Evolutionary conservation across 2,329 filamentous ascomycete species (phyloP), one percentile per base, ranked within the genome.

Genomic region (Sarocladiaceae sp.): DNA sequence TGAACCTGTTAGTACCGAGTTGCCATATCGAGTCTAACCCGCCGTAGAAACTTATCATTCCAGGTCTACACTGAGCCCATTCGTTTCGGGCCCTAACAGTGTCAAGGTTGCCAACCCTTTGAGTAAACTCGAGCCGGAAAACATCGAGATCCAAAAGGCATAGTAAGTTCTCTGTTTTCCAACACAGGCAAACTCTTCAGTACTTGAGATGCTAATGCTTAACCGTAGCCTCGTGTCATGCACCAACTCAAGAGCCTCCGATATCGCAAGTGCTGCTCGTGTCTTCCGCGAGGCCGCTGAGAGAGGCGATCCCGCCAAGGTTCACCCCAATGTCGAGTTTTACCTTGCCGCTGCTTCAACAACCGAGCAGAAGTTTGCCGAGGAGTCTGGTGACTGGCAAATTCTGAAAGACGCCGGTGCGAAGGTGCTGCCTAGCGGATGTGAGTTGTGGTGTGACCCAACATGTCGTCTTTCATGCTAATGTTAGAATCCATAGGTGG

Each of bases 291-390:
- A 93, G 35, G 90, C 88, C 1, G 82, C 86, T 0, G 80, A 82
- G 52, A 20, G 26, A 3, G 44, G 44, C 4, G 75, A 74, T 28
- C 80, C 81, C 50, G 75, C 73, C 22, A 87, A 84, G 13, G 73
- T 78, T 52, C 70, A 82, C 5, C 79, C 89, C 18, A 90, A 87
- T 70, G 91, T 97, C 36, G 79, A 91, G 52, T 85, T 97, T 63
- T 97, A 97, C 70, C 88, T 97, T 56, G 88, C 92, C 0, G 91
- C 93, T 1, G 93, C 93, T 1, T 97, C 92, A 0, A 63, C 82
- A 0, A 75, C 80, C 0, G 92, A 97, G 66, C 91, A 97, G 66
- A 68, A 81, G 53, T 76, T 80, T 1, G 88, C 93, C 1, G 90
- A 96, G 67, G 86, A 86, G 52, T 76, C 81, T 0, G 92, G 93